phyloP scores from a whole-genome alignment of 345 rosid genomes.

The Mallotus nudiflorus region DNA sequence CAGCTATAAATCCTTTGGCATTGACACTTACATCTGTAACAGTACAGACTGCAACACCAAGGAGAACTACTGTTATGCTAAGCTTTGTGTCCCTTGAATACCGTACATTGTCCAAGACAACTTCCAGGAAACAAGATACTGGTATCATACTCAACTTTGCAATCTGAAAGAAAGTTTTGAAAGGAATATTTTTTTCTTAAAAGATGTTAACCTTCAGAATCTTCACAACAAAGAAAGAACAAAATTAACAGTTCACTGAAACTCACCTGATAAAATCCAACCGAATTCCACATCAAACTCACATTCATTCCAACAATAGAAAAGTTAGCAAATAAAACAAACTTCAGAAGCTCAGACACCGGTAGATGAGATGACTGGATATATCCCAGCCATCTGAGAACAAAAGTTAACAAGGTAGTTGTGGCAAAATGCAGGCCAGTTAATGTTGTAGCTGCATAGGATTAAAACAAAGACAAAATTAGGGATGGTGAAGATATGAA shows the following conservation, averaged over 20 bases:
- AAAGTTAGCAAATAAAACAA: conserved; percentile 90
- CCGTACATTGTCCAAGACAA: conserved; percentile 83
- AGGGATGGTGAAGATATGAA: conserved; percentile 9
- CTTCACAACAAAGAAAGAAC: conserved; percentile 6
- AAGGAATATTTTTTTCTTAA: not conserved
- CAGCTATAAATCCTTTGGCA: conserved; percentile 84
- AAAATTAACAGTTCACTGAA: not conserved
- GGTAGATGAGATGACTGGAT: conserved; percentile 87
- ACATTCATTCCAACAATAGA: conserved; percentile 99
- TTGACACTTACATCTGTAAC: conserved; percentile 99
- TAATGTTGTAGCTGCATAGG: conserved; percentile 86
- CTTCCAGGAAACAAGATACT: conserved; percentile 91
- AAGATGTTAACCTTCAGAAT: conserved; percentile 12
- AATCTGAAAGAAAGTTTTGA: conserved; percentile 51
- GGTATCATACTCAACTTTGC: conserved; percentile 99
- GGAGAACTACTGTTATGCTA: conserved; percentile 83
- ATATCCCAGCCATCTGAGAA: conserved; percentile 82
- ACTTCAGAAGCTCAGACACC: conserved; percentile 67
- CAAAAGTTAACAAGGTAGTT: conserved; percentile 70
- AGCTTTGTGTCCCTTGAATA: conserved; percentile 98
- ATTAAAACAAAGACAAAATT: conserved; percentile 23
- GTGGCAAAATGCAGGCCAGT: conserved; percentile 98
- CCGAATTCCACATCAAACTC: conserved; percentile 99
- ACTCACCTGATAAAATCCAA: conserved; percentile 97
- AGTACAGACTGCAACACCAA: conserved; percentile 97